A percentile compares a stretch with the other conserved stretches of the same genome.
Evolutionary conservation across 192 early-diverging fungal species (phyloP).

Genomic region (Entophlyctis luteolus): DNA sequence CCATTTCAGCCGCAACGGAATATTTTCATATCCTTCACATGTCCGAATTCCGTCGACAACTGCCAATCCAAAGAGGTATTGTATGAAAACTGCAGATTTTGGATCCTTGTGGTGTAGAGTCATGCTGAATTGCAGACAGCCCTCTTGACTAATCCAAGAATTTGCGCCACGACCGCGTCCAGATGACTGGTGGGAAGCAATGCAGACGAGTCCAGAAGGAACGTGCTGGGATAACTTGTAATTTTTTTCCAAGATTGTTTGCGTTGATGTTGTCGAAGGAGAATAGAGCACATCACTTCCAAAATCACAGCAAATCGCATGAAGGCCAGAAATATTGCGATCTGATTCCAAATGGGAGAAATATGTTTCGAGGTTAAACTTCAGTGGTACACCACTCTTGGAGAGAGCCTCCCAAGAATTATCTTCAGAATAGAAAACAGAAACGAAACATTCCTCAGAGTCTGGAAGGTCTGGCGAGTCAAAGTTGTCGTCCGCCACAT

Average conservation of each 20-base stretch:
- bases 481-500: not conserved
- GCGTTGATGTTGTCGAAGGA: conserved; percentile 77
- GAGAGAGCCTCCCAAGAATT: too few relatives aligned
- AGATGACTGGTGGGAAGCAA: conserved; percentile 77
- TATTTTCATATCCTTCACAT: conserved; percentile 66
- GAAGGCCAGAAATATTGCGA: not conserved
- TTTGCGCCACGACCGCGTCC: conserved; percentile 80
- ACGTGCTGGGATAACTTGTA: conserved; percentile 57
- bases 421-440: too few relatives aligned
- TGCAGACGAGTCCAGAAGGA: conserved; percentile 75
- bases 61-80: conserved; percentile 88
- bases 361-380: conserved; percentile 22
- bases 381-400: not conserved
- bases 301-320: conserved; percentile 27
- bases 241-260: conserved; percentile 93
- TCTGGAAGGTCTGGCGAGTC: not conserved
- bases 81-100: conserved; percentile 79
- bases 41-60: conserved; percentile 72
- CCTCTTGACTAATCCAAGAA: conserved; percentile 89
- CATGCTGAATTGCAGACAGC: conserved; percentile 84
- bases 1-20: conserved; percentile 92
- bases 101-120: conserved; percentile 67
- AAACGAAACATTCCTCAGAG: not conserved
- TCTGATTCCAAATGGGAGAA: conserved; percentile 9
- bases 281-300: conserved; percentile 78